Evolutionary conservation across 306 rosid species (phyloP).

Genomic region (Cucumis cinereus): DNA sequence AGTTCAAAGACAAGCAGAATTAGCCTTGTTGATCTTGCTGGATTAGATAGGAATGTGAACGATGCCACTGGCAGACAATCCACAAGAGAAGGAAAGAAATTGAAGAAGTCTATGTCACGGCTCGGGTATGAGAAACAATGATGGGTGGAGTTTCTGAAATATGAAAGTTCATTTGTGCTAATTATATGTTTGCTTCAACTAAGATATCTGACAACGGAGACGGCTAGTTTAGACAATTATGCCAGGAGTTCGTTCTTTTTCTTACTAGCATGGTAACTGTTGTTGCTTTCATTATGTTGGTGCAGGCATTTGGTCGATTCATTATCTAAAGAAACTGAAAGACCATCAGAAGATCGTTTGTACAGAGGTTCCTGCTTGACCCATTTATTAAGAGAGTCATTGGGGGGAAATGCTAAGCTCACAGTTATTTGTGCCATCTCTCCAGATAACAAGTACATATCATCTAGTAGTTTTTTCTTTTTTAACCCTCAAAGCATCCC

Average conservation of each 20-base stretch:
- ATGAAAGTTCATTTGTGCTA: not conserved
- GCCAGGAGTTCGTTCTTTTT: not conserved
- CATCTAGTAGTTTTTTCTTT: not conserved
- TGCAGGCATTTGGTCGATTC: constrained; percentile 61
- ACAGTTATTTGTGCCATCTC: constrained; percentile 68
- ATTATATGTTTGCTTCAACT: not conserved
- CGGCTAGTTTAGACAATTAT: not conserved
- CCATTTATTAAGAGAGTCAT: constrained; percentile 52
- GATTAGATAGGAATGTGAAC: constrained; percentile 51
- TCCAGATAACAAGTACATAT: constrained; percentile 51
- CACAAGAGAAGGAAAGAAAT: constrained; percentile 45
- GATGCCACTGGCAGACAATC: constrained; percentile 47
- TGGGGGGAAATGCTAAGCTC: constrained; percentile 88
- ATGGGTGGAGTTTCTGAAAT: not conserved
- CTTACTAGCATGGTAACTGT: not conserved
- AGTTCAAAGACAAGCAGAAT: constrained; percentile 94
- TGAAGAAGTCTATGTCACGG: constrained; percentile 76
- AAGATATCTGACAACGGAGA: not conserved
- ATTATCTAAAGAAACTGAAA: constrained; percentile 39
- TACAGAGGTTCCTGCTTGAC: constrained; percentile 61
- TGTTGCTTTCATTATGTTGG: constrained; percentile 12
- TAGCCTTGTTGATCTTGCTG: constrained; percentile 89
- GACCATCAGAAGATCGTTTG: constrained; percentile 34
- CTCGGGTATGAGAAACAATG: constrained; percentile 49
- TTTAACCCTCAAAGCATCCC: not conserved